Evolutionary conservation across 2,329 filamentous ascomycete genomes (phyloP), one percentile per base, ranked within the genome.

Genomic region (Fusarium nelsonii): DNA sequence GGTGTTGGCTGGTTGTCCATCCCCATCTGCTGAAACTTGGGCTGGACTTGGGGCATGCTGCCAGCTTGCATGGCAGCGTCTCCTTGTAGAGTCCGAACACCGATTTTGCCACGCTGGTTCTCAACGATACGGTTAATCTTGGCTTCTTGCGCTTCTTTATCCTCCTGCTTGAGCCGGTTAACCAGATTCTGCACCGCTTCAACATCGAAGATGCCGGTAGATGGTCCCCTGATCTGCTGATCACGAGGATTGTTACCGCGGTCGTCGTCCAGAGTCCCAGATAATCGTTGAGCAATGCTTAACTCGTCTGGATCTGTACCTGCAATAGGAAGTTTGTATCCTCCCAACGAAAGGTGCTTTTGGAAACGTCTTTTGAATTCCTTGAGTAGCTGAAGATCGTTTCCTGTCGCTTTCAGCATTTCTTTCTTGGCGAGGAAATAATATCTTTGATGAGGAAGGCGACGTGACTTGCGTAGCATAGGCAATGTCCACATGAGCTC

Each of bases 371-470:
- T 43, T 53, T 66, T 66, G 37, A 74, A 73, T 18, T 65, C 43
- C 10, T 52, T 36, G 18, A 74, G 39, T 3, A 58, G 14, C 14
- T 40, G 36, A 15, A 73, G 48, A 15, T 60, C 36, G 6, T 30
- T 9, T 4, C 68, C 70, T 28, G 57, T 56, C n/a, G 69, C 40
- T 14, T 34, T 65, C 48, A 71, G 34, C 70, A 73, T 70, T 34
- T 72, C 69, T 28, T 64, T 69, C 34, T 71, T 74, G 4, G 72
- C 69, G 9, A 74, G 54, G 37, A 71, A 67, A 28, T 55, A 70
- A 52, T 63, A 66, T 30, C 58, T 61, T 37, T 74, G 66, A 28
- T 68, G 60, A 4, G 60, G 53, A 23, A 50, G 68, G 33, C 66
- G 51, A n/a, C 57, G 54, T 9, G 66, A 68, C 45, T 72, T 74